Evolutionary conservation across 176 grass and related monocot species (phyloP).

Genomic region (Triticum turgidum): DNA sequence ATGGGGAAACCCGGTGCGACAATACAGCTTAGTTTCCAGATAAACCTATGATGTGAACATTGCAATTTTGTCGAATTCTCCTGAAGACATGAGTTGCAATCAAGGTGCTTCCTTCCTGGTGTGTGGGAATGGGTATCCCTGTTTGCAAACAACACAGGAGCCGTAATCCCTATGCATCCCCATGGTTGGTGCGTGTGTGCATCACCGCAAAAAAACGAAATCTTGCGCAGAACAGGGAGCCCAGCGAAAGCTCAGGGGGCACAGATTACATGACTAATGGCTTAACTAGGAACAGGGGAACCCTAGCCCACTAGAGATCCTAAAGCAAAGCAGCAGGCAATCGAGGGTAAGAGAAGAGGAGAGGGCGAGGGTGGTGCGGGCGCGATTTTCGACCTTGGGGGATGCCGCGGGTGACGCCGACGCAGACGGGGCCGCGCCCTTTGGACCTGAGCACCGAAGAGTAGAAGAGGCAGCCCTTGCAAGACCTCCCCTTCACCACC

Average conservation of each 20-base stretch:
- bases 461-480: slow-evolving; percentile 92
- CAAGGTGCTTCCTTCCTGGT: neutral
- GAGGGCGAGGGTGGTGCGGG: neutral
- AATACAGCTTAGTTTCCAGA: neutral
- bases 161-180: neutral
- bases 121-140: neutral
- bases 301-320: slow-evolving; percentile 15
- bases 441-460: slow-evolving; percentile 71
- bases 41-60: neutral
- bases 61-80: neutral
- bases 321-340: neutral
- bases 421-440: slow-evolving; percentile 60
- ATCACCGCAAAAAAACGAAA: neutral
- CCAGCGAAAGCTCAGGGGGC: neutral
- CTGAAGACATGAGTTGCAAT: neutral
- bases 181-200: neutral
- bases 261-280: neutral
- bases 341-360: neutral
- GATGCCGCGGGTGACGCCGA: slow-evolving; percentile 64
- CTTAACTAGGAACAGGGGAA: neutral
- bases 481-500: slow-evolving; percentile 58
- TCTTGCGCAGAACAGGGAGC: neutral
- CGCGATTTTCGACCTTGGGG: slow-evolving; percentile 42
- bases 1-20: neutral
- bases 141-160: neutral